Evolutionary conservation across 352 stramenopile genomes (phyloP).

Genomic region (Pythium sukuiense): DNA sequence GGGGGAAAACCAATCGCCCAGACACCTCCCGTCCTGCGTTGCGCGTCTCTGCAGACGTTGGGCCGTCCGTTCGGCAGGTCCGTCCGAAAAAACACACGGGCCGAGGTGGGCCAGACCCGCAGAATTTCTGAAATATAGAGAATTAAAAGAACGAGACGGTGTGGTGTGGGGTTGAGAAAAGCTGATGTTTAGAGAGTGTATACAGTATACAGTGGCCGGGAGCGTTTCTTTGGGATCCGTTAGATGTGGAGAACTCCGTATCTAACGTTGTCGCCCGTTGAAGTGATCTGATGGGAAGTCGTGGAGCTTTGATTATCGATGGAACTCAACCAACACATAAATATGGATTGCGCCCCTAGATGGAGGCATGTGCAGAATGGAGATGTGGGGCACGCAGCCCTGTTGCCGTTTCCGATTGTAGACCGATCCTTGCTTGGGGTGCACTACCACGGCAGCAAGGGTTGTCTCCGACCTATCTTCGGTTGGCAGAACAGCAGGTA

Average conservation of each 20-base stretch:
- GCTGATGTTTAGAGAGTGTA: conserved; percentile 21
- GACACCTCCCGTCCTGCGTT: not conserved
- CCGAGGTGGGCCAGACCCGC: conserved; percentile 16
- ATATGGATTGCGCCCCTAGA: not conserved
- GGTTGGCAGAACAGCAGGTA: conserved; percentile 15
- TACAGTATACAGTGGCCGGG: conserved; percentile 6
- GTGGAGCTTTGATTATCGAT: not conserved
- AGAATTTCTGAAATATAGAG: conserved; percentile 27
- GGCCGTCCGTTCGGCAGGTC: conserved; percentile 10
- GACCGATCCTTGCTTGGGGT: not conserved
- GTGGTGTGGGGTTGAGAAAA: not conserved
- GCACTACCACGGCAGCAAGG: conserved; percentile 11
- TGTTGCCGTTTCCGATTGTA: not conserved
- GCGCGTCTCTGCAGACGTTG: conserved; percentile 27
- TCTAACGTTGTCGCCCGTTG: not conserved
- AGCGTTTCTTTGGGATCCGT: conserved; percentile 5
- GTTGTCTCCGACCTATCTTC: not conserved
- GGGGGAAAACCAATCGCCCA: conserved; percentile 19
- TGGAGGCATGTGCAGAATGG: not conserved
- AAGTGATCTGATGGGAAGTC: not conserved
- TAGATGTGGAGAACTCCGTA: not conserved
- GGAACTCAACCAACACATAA: conserved; percentile 5
- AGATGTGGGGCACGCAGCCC: not conserved
- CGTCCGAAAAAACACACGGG: not conserved
- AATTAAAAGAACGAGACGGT: not conserved